A percentile compares a stretch with the other conserved stretches of the same genome.
These are phyloP conservation scores for Pleurotus salmoneostramineus DNA, from an alignment of 768 basidiomycete genomes.

Conservation along the genomic window DNA sequence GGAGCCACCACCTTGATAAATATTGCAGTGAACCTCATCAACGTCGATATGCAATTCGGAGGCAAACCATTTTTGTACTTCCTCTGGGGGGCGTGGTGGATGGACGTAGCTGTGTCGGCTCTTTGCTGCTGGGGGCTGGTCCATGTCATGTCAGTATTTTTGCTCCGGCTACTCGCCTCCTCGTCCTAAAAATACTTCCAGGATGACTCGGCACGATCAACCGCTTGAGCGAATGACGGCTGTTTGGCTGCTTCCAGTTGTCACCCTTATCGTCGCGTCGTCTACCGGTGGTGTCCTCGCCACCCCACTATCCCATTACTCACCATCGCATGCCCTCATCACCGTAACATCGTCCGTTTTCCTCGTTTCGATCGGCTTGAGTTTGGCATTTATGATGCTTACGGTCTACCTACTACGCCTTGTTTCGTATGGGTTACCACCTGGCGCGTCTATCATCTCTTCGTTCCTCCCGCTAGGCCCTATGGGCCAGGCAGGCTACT, in stretches of 20 bases:
- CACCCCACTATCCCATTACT: slow-evolving; percentile 39
- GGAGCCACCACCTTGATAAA: slow-evolving; percentile 49
- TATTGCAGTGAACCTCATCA: slow-evolving; percentile 34
- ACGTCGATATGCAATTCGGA: slow-evolving; percentile 40
- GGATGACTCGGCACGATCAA: slow-evolving; percentile 58
- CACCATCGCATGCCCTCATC: slow-evolving; percentile 44
- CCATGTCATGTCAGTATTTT: slow-evolving; percentile 56
- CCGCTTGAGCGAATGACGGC: slow-evolving; percentile 52
- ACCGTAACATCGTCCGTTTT: slow-evolving; percentile 53
- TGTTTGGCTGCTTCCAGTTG: slow-evolving; percentile 73
- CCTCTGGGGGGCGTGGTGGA: slow-evolving; percentile 6
- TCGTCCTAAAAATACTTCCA: slow-evolving; percentile 11
- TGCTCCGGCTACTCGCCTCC: neutral
- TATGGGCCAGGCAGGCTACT: slow-evolving; percentile 62
- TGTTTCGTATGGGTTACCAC: slow-evolving; percentile 51
- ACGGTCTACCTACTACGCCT: slow-evolving; percentile 60
- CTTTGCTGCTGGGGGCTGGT: slow-evolving; percentile 60
- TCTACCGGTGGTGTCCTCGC: slow-evolving; percentile 64
- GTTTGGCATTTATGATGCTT: slow-evolving; percentile 62
- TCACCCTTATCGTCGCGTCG: slow-evolving; percentile 67
- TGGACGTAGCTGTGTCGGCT: slow-evolving; percentile 2
- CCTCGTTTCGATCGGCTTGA: slow-evolving; percentile 51
- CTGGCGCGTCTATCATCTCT: slow-evolving; percentile 44
- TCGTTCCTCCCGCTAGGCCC: slow-evolving; percentile 76
- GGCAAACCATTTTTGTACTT: slow-evolving; percentile 44